phyloP scores from a whole-genome alignment of 495 filamentous ascomycete genomes.

The Apodospora peruviana region DNA sequence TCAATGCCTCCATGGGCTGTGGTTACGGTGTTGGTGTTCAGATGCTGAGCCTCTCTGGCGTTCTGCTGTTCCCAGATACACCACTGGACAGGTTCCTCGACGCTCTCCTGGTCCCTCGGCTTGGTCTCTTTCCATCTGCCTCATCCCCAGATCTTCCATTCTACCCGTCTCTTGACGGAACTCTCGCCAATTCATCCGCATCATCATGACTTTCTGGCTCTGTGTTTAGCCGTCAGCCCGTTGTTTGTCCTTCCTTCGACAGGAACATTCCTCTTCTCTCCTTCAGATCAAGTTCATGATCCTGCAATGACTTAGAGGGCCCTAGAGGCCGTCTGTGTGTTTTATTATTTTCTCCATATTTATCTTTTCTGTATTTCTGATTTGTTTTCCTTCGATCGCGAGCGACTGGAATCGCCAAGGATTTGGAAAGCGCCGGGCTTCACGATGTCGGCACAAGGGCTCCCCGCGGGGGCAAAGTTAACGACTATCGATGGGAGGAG shows the following conservation, averaged over 20 bases:
- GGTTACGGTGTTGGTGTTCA: slow-evolving; percentile 23
- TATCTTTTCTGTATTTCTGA: slow-evolving; percentile 21
- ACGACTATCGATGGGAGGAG: slow-evolving; percentile 39
- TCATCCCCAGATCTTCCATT: slow-evolving; percentile 18
- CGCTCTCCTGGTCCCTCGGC: background rate
- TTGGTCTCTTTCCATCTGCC: slow-evolving; percentile 10
- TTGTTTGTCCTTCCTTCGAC: slow-evolving; percentile 20
- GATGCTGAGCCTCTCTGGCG: no score
- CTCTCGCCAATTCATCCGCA: slow-evolving; percentile 27
- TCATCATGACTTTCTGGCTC: slow-evolving; percentile 23
- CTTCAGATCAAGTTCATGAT: slow-evolving; percentile 29
- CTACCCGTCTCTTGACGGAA: slow-evolving; percentile 17
- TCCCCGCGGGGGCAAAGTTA: slow-evolving; percentile 36
- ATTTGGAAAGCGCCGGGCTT: slow-evolving; percentile 15
- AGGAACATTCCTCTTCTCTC: slow-evolving; percentile 16
- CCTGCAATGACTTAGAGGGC: slow-evolving; percentile 34
- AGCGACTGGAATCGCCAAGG: slow-evolving; percentile 40
- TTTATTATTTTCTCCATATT: slow-evolving; percentile 24
- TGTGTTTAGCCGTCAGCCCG: slow-evolving; percentile 26
- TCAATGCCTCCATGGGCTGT: slow-evolving; percentile 15
- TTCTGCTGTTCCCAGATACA: no score
- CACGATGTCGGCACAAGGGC: slow-evolving; percentile 25
- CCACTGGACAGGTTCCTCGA: no score
- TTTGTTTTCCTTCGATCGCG: slow-evolving; percentile 16
- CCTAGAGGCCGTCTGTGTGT: slow-evolving; percentile 24